Conservation (phyloP, 2,329 filamentous ascomycete genomes). For the Chalaropsis thielavioides region DNA sequence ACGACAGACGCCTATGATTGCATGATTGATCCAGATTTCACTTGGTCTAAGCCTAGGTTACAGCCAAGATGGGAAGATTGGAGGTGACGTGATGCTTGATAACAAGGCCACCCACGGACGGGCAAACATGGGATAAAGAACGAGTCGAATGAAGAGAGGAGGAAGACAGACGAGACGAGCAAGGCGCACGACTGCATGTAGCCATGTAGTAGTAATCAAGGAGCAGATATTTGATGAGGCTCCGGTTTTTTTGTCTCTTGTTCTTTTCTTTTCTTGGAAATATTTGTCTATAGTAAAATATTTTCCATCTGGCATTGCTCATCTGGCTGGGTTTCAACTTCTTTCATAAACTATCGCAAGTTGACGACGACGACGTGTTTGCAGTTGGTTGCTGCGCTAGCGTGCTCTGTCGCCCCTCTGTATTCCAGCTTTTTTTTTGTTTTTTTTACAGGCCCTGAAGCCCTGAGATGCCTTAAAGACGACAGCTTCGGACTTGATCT, state of each 20-base stretch:
- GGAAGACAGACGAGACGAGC: too few relatives aligned
- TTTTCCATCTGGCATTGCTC: background rate
- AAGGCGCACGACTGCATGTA: background rate
- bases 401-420: background rate
- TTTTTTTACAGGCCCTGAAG: background rate
- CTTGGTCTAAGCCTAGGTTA: background rate
- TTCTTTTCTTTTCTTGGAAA: background rate
- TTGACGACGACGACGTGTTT: background rate
- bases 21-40: background rate
- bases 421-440: background rate
- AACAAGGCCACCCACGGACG: background rate
- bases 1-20: background rate
- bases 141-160: background rate
- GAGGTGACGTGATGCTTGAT: background rate
- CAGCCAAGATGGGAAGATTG: background rate
- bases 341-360: background rate
- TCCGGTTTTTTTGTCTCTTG: conserved; percentile 2
- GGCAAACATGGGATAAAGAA: background rate
- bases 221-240: background rate
- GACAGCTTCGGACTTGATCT: background rate
- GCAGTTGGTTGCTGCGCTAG: background rate
- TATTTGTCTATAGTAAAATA: background rate
- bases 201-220: background rate
- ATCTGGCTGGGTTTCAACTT: background rate
- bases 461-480: background rate